Evolutionary conservation across 768 basidiomycete species (phyloP), one percentile per base, ranked within the genome.

Genomic region (Macrocybe gigantea): DNA sequence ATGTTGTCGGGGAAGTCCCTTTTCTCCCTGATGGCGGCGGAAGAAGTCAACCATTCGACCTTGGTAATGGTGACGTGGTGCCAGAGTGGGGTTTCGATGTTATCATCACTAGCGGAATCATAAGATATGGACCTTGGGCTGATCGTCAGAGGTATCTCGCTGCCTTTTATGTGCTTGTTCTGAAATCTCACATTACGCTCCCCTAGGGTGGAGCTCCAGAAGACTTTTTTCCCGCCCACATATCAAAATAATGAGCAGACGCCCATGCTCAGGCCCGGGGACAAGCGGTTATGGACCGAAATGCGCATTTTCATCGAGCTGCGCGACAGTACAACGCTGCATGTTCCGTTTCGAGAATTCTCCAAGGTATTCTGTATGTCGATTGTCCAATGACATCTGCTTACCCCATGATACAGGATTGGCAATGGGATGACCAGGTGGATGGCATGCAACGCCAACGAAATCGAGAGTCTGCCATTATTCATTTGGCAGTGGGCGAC

Each of bases 11-110:
- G 31, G 72, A 79, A 30, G 88, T 91, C 3, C 85, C 88, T 30
- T 54, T 66, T 30, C 47, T 64, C 2, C 45, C 58, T 41, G 58
- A 66, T 49, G 58, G 60, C 40, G 49, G 65, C 30, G 50, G 55
- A 10, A 65, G 62, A 7, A 52, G 65, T 12, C 79, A 80, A 48
- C 63, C 74, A 5, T 71, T 78, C 58, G 85, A 92, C 53, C 73
- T 93, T 43, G 93, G 90, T 2, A 96, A 96, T 59, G 86, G 91
- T 1, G 93, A 89, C 57, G 60, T 85, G 37, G 74, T 88, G 14
- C 95, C 95, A 5, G 91, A 98, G 60, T 98, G 93, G 90, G 95
- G 94, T 2, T 68, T 96, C 22, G 90, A 98, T 58, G 55, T 98
- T 12, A 75, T 84, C 12, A 70, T 97, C n/a, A 71, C 80, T 49